Evolutionary conservation across 192 early-diverging fungal species (phyloP).

Genomic region (Haplosporangium gracile): DNA sequence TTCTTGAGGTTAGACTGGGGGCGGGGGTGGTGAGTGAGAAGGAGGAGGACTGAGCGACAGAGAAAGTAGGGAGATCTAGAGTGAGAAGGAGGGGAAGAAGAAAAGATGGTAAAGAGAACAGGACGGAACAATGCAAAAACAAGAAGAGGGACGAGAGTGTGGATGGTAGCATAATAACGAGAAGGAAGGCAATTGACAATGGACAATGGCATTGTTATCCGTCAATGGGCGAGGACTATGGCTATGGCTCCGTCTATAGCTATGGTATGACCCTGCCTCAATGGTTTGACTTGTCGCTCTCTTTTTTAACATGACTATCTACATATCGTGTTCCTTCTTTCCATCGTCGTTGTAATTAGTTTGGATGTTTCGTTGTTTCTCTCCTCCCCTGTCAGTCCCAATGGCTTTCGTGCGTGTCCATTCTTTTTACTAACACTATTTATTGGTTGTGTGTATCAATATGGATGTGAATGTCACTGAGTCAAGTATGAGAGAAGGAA

Average conservation of each 20-base stretch:
- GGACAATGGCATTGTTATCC: neutral
- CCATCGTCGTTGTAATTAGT: neutral
- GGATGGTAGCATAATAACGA: neutral
- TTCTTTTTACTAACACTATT: too few relatives aligned
- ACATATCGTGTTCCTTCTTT: neutral
- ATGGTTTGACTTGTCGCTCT: neutral
- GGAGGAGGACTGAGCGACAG: neutral
- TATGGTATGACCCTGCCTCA: neutral
- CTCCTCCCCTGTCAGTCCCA: neutral
- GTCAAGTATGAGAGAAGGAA: too few relatives aligned
- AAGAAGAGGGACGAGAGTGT: neutral
- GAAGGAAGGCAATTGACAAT: neutral
- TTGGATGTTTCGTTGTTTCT: neutral
- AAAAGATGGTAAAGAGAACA: neutral
- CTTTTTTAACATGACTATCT: neutral
- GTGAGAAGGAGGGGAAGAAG: constrained; percentile 14
- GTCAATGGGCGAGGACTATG: neutral
- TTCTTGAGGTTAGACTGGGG: neutral
- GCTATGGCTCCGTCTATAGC: neutral
- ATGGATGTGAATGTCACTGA: too few relatives aligned
- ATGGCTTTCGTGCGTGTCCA: too few relatives aligned
- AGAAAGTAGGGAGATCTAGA: neutral
- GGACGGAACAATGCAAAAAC: neutral
- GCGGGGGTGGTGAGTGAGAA: neutral
- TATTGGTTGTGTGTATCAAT: too few relatives aligned